Conservation (phyloP, 2,329 filamentous ascomycete species). For the Huntiella decipiens region DNA sequence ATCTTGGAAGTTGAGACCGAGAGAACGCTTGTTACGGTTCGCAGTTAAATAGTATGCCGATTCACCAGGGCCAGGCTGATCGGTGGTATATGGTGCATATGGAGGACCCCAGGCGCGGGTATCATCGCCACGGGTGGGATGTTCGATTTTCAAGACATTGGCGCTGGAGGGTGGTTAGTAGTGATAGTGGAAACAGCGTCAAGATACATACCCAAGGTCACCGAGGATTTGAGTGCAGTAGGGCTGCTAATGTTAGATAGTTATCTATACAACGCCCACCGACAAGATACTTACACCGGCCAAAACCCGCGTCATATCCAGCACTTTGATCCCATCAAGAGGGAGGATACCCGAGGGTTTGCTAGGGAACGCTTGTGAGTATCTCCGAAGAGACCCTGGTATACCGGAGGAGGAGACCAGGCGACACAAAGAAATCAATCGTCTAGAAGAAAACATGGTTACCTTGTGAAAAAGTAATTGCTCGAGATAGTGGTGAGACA, state of each 20-base stretch:
- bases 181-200: not conserved
- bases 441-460: too few relatives aligned
- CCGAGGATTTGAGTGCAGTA: conserved; percentile 95
- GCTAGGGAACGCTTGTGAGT: not conserved
- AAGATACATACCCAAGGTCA: conserved; percentile 63
- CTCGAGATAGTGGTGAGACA: too few relatives aligned
- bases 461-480: too few relatives aligned
- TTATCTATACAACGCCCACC: conserved; percentile 6
- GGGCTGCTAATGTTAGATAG: conserved; percentile 36
- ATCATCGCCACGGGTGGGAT: conserved; percentile 78
- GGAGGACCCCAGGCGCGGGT: conserved; percentile 93
- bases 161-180: conserved; percentile 35
- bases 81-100: conserved; percentile 58
- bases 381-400: not conserved
- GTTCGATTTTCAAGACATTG: conserved; percentile 94
- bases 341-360: conserved; percentile 28
- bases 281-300: conserved; percentile 51
- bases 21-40: conserved; percentile 92
- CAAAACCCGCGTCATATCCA: conserved; percentile 93
- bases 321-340: conserved; percentile 66
- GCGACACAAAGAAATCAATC: too few relatives aligned
- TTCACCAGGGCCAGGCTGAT: conserved; percentile 56
- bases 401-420: too few relatives aligned
- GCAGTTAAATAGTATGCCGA: conserved; percentile 86
- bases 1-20: conserved; percentile 81